These are phyloP conservation scores for Lactarius indigo DNA, from an alignment of 768 basidiomycete species.

Conservation along the genomic window DNA sequence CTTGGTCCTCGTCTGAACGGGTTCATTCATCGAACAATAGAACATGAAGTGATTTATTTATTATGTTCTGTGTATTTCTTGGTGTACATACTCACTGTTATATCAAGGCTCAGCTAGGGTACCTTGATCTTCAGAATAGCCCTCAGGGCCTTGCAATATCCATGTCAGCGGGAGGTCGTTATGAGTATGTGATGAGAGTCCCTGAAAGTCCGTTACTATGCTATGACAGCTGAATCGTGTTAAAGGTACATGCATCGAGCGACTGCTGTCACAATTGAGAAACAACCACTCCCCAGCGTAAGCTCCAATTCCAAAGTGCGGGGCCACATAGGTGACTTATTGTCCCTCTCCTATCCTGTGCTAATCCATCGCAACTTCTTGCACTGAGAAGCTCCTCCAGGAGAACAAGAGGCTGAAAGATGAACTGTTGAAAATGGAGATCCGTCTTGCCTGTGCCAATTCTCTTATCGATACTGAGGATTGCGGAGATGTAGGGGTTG, in stretches of 20 bases:
- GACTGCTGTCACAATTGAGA: background rate
- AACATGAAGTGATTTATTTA: too few relatives aligned
- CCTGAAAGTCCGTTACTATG: too few relatives aligned
- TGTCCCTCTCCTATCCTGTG: background rate
- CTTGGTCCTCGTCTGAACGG: too few relatives aligned
- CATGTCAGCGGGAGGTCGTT: background rate
- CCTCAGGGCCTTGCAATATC: background rate
- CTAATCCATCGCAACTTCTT: background rate
- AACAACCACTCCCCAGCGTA: too few relatives aligned
- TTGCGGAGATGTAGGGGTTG: background rate
- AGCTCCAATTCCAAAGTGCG: background rate
- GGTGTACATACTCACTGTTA: too few relatives aligned
- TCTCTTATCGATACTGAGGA: background rate
- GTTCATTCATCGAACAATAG: too few relatives aligned
- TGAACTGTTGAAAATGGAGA: background rate
- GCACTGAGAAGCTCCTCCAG: background rate
- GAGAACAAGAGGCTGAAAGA: background rate
- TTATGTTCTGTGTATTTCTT: too few relatives aligned
- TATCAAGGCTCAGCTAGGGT: background rate
- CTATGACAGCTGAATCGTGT: too few relatives aligned
- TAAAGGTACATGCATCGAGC: too few relatives aligned
- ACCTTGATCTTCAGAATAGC: background rate
- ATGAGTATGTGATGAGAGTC: background rate
- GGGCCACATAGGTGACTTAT: background rate
- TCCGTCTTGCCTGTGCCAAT: background rate